Evolutionary conservation across 192 early-diverging fungal species (phyloP), one percentile per base, ranked within the genome.

Genomic region (Paraglomus brasilianum): DNA sequence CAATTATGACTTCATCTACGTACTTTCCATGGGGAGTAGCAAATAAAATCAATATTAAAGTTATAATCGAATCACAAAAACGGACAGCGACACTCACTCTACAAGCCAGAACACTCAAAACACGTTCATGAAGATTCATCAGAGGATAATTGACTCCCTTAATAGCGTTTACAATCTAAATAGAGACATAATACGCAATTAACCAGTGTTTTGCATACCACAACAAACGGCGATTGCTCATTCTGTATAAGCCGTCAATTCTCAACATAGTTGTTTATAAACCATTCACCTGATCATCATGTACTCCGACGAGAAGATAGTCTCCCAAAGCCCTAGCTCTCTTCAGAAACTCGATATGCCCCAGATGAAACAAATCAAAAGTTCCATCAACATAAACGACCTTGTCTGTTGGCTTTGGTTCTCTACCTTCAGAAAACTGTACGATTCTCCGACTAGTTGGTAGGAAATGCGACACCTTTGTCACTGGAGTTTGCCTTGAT

Each of bases 361-460:
- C 93, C 4, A 89, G 71, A 74, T 96, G 96, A 86, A 98, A 98
- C 68, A 98, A 76, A 70, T 98, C 96, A 81, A 96, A 98, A 13
- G 92, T 92, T 19, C 96, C 96, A 72, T 98, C 94, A 10, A 98
- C 94, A 76, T 98, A 98, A 24, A 98, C 88, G 15, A 95, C 86
- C 63, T 83, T 87, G 74, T 95, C 94, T 21, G 80, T 83, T 0
- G 86, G 72, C 71, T 83, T 80, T 13, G 94, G 92, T 71, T 93
- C 90, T 42, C 80, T 77, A 30, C 87, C 88, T 60, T 92, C 88
- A 22, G 93, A 92, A 72, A 98, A 98, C 73, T 96, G 95, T 41
- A 92, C 88, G 73, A 98, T 89, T 67, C 86, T 85, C 69, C 86
- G 87, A 7, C 90, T 88, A 2, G 94, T 96, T 51, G 95, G 91